Evolutionary conservation across 225 moss, liverwort and hornwort species (phyloP).

Genomic region (Asterella californica): DNA sequence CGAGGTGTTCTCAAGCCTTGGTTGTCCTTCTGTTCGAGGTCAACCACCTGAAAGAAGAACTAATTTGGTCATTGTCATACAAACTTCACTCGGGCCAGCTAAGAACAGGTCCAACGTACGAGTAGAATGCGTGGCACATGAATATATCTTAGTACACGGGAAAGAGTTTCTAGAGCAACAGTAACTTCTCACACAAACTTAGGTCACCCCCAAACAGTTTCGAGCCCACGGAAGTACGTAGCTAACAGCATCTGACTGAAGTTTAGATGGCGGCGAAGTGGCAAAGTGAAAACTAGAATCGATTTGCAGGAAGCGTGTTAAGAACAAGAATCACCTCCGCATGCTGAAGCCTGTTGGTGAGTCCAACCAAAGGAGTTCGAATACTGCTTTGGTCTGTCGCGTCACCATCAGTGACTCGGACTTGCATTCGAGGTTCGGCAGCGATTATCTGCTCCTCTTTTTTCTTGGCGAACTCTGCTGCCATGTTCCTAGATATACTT

Average conservation of each 20-base stretch:
- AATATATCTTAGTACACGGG: not conserved
- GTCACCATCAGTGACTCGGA: constrained; percentile 48
- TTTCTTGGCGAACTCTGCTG: constrained; percentile 25
- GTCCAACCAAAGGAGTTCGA: constrained; percentile 35
- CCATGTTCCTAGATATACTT: constrained; percentile 19
- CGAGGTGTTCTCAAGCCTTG: constrained; percentile 46
- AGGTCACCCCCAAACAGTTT: too few relatives aligned
- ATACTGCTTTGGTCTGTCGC: constrained; percentile 45
- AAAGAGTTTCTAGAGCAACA: too few relatives aligned
- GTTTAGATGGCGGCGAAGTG: not conserved
- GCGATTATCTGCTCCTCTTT: constrained; percentile 28
- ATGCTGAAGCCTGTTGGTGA: constrained; percentile 43
- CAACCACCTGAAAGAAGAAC: constrained; percentile 11
- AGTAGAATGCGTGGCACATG: not conserved
- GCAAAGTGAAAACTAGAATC: not conserved
- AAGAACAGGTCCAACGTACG: not conserved
- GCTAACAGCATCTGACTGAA: not conserved
- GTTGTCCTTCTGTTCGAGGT: constrained; percentile 39
- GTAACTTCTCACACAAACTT: too few relatives aligned
- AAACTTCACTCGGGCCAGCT: not conserved
- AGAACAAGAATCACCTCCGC: constrained; percentile 34
- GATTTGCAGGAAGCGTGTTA: not conserved
- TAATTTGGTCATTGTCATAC: not conserved
- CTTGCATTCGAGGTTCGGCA: constrained; percentile 21
- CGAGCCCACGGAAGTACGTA: too few relatives aligned